Evolutionary conservation across 2,329 filamentous ascomycete genomes (phyloP).

Genomic region (Sphaerulina vaccinii): DNA sequence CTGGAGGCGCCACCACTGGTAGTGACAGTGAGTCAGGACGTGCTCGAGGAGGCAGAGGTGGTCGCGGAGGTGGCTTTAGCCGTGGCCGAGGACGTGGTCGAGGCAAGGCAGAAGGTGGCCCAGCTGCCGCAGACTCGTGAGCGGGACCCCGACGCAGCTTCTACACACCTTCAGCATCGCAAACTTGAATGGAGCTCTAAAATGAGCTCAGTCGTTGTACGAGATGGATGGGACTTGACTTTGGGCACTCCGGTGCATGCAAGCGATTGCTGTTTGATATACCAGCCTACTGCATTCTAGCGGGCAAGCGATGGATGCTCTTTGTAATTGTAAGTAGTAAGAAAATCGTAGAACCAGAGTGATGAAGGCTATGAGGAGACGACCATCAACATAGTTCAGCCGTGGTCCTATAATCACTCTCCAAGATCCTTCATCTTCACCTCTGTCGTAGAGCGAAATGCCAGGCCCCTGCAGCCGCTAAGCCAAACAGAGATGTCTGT

Average conservation of each 20-base stretch:
- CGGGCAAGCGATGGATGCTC: conserved; percentile 19
- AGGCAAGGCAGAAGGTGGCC: conserved; percentile 29
- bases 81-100: conserved; percentile 50
- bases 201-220: conserved; percentile 1
- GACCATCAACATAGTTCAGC: neutral
- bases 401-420: no score
- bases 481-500: no score
- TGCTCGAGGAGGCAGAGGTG: conserved; percentile 47
- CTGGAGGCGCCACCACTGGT: conserved; percentile 37
- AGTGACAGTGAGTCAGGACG: conserved; percentile 72
- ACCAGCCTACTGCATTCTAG: conserved; percentile 20
- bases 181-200: neutral
- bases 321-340: conserved; percentile 23
- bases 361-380: neutral
- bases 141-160: neutral
- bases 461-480: no score
- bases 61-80: conserved; percentile 47
- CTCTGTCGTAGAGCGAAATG: no score
- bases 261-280: conserved; percentile 20
- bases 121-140: conserved; percentile 35
- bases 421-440: no score
- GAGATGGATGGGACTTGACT: neutral
- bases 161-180: neutral
- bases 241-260: conserved; percentile 11
- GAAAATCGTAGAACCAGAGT: neutral